Conservation (phyloP, 306 rosid genomes). For the Acmispon strigosus region DNA sequence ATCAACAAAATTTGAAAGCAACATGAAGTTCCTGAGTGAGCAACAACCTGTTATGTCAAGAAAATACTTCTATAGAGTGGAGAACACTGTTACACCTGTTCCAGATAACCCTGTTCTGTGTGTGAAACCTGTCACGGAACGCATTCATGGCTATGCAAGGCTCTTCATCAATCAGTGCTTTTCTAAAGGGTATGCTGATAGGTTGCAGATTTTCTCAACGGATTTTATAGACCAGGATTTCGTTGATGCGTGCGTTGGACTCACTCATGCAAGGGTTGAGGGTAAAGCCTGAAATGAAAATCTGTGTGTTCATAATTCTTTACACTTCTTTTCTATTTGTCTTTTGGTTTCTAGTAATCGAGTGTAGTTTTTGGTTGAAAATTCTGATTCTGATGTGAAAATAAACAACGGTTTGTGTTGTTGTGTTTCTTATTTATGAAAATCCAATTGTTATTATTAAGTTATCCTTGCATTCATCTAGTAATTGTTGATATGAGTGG, state of each 20-base stretch:
- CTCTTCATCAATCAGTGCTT: conserved; percentile 64
- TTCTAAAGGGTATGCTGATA: conserved; percentile 44
- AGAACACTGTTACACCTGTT: conserved; percentile 82
- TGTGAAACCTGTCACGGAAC: conserved; percentile 69
- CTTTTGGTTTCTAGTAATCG: background rate
- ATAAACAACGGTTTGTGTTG: background rate
- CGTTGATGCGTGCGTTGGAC: conserved; percentile 76
- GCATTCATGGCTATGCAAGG: conserved; percentile 69
- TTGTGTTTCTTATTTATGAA: background rate
- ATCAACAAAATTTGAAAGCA: conserved; percentile 78
- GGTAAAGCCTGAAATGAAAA: conserved; percentile 40
- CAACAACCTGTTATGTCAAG: conserved; percentile 52
- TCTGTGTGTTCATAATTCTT: background rate
- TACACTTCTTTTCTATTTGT: background rate
- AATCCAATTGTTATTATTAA: no score
- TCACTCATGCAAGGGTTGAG: conserved; percentile 63
- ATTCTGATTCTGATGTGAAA: background rate
- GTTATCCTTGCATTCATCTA: no score
- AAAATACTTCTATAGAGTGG: conserved; percentile 86
- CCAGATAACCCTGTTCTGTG: conserved; percentile 76
- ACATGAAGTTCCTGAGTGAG: conserved; percentile 60
- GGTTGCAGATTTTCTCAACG: conserved; percentile 62
- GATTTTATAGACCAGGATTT: conserved; percentile 81
- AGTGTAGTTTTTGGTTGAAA: background rate
- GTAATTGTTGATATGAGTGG: no score